phyloP scores from a whole-genome alignment of 768 basidiomycete genomes.

The Pulveroboletus ravenelii region DNA sequence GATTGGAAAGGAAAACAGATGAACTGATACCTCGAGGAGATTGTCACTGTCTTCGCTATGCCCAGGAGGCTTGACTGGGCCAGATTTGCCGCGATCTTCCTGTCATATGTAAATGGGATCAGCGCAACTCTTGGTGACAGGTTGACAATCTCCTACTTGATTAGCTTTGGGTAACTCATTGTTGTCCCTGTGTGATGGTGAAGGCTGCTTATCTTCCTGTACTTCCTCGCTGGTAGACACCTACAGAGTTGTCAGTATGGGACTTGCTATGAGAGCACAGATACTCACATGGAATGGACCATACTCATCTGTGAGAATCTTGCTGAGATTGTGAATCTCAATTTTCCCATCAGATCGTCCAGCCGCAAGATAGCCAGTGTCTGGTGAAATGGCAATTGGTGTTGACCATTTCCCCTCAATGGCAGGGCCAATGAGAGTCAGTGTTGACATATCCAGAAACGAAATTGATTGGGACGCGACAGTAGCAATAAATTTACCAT shows the following conservation, averaged over 20 bases:
- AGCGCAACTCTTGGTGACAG: background rate
- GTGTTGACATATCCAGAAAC: background rate
- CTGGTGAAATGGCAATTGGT: background rate
- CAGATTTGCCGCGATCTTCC: background rate
- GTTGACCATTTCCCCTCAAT: background rate
- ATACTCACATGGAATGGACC: background rate
- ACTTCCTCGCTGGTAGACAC: background rate
- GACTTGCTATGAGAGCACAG: background rate
- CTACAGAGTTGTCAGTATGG: background rate
- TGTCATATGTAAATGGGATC: background rate
- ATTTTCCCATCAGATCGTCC: background rate
- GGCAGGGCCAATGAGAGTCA: background rate
- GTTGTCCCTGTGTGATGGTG: too few relatives aligned
- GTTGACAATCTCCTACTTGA: background rate
- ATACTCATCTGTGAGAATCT: background rate
- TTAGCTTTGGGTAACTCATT: background rate
- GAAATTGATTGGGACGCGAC: rapidly evolving
- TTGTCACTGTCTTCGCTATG: background rate
- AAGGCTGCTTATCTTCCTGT: background rate
- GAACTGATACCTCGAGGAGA: background rate
- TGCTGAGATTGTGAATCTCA: background rate
- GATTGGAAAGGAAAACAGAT: background rate
- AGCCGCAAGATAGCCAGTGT: background rate
- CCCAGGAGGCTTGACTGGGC: background rate
- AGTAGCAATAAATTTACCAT: background rate